Conservation (phyloP, 257 asterid genomes). For the Linaria vulgaris region DNA sequence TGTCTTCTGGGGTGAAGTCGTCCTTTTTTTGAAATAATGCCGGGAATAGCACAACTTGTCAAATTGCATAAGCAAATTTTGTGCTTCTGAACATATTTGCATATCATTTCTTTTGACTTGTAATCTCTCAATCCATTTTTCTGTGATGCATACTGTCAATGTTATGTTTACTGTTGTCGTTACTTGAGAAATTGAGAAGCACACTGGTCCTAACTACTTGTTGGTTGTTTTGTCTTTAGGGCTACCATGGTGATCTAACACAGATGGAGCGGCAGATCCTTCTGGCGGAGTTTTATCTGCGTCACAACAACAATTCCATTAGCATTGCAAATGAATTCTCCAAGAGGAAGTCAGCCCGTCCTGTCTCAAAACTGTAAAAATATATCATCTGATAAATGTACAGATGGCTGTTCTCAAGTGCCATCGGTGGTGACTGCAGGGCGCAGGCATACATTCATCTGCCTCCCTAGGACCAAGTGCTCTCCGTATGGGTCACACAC, state of each 20-base stretch:
- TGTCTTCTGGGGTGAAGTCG: no score
- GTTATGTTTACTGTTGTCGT: no score
- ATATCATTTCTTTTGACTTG: no score
- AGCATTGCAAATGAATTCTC: constrained; percentile 67
- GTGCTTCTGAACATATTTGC: background rate
- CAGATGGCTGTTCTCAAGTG: background rate
- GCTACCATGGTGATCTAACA: constrained; percentile 85
- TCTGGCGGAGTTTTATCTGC: constrained; percentile 87
- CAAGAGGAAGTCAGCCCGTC: constrained; percentile 44
- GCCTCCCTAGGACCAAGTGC: no score
- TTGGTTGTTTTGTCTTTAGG: constrained; percentile 41
- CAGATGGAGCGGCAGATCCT: constrained; percentile 63
- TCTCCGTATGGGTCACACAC: no score
- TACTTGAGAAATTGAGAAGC: no score
- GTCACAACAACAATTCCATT: constrained; percentile 63
- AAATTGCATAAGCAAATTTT: background rate
- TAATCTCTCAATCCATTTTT: no score
- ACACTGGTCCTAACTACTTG: constrained; percentile 1
- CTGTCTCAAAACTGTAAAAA: constrained; percentile 44
- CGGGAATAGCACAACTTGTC: no score
- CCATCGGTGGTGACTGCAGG: constrained; percentile 8
- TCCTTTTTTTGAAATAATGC: no score
- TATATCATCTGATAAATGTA: background rate
- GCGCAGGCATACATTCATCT: background rate
- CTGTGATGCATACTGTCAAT: no score